Evolutionary conservation across 345 rosid species (phyloP), one percentile per base, ranked within the genome.

Genomic region (Turnera subulata): DNA sequence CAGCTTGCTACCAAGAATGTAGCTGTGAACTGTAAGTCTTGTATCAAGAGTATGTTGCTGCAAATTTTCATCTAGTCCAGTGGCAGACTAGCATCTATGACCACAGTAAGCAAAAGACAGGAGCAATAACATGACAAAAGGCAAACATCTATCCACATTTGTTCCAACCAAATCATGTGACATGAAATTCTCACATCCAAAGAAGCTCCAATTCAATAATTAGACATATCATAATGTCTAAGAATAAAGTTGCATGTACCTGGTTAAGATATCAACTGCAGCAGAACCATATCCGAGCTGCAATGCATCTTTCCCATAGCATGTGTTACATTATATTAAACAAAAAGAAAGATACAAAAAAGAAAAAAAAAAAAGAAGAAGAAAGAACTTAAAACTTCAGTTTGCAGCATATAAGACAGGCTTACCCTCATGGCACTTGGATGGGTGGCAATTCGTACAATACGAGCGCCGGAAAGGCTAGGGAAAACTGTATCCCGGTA

Each of bases 261-360:
- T 87, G 37, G 89, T 62, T 53, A 93, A 76, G 64, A 87, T 86
- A 50, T 87, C 90, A 67, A 93, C 94, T 14, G 99, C 96, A 64
- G 81, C 76, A 72, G 97, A 89, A 57, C 97, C 99, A 70, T 93
- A 93, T 61, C 99, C 99, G 82, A 82, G 89, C 99, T 93, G 82
- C 61, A 35, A 52, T 43, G n/a, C 15, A 61, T 10, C 24, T 49
- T 51, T 16, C 57, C n/a, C 51, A 45, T 55, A 64, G 33, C 46
- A 37, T 29, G n/a, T n/a, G 29, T 69, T 64, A 68, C 17, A 54
- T 61, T 42, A 15, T 32, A 48, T 65, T 38, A 50, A n/a, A 67
- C 73, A 42, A 5, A 70, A 59, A n/a, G n/a, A n/a, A n/a, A n/a
- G n/a, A n/a, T n/a, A n/a, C n/a, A n/a, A n/a, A n/a, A n/a, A n/a